Conservation (phyloP, 1,284 basidiomycete species). For the Cutaneotrichosporon spelunceum region DNA sequence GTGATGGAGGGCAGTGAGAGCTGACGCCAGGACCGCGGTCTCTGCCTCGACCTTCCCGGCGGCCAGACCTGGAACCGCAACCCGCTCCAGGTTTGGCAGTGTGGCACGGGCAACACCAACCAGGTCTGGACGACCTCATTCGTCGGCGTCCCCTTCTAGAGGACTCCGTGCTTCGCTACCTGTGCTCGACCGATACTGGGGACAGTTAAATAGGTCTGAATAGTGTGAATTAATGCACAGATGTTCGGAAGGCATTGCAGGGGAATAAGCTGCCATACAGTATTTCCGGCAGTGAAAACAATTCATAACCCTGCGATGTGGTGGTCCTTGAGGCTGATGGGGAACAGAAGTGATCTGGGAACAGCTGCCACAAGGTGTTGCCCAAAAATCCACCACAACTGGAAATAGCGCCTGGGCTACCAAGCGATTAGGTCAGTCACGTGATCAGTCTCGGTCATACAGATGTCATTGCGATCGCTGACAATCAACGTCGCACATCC, state of each 20-base stretch:
- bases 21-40: constrained; percentile 17
- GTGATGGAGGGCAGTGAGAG: not conserved
- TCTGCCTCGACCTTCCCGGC: constrained; percentile 35
- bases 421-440: too few relatives aligned
- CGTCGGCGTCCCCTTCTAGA: not conserved
- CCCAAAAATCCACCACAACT: too few relatives aligned
- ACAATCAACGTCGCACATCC: not conserved
- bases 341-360: too few relatives aligned
- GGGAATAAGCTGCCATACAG: too few relatives aligned
- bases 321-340: too few relatives aligned
- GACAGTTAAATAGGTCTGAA: not conserved
- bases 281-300: too few relatives aligned
- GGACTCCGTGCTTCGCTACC: not conserved
- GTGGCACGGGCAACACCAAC: constrained; percentile 35
- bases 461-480: too few relatives aligned
- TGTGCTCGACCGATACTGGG: not conserved
- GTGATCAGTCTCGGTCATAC: too few relatives aligned
- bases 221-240: too few relatives aligned
- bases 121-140: constrained; percentile 33
- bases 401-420: not conserved
- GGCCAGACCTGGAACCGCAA: constrained; percentile 13
- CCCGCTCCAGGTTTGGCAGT: constrained; percentile 24
- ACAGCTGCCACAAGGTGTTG: too few relatives aligned
- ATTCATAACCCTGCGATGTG: too few relatives aligned
- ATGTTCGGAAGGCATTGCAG: too few relatives aligned